Base-by-base conservation (phyloP, 768 basidiomycete genomes). In the Mycena chlorophos region DNA sequence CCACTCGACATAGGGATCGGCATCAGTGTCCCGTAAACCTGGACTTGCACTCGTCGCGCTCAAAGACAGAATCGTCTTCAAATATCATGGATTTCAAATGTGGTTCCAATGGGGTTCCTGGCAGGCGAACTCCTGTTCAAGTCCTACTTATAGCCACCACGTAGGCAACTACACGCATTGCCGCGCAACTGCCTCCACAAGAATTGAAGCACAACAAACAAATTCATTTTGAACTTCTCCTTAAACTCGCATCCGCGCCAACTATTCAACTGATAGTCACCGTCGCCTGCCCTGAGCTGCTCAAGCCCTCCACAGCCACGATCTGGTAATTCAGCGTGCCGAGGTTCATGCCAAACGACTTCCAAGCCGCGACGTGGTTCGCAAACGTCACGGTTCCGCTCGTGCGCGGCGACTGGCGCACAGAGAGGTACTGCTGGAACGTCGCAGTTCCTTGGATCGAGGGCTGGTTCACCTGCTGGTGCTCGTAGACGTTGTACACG, bases 211-310 rank as follows among this genome's bases (percentile, higher is more conserved):
- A 34, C 31, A 34, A 34, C 31, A 34, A 34, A 34, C 31, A 17
- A 34, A 8, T 34, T 34, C 31, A 34, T 34, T 34, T 34, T 17
- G 17, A 17, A 34, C 31, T 8, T 8, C 8, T 17, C 10, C 31
- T 34, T 8, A 8, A 34, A 34, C 10, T 34, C 8, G 10, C 17
- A 8, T 34, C 31, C 31, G 31, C 8, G 17, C 6, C 45, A 40
- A 12, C 6, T 12, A 6, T 25, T 27, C n/a, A 46, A 19, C n/a
- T 5, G 6, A 46, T 34, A 27, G 45, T 31, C 46, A 55, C 61
- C 2, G 34, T n/a, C 25, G 43, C 67, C 67, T 0, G 60, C 68
- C 14, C 61, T 68, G 1, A 67, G 70, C 45, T 46, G 45, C 45
- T 20, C 12, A 46, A 26, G 5, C 14, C 45, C 20, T 46, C 45